phyloP scores from a whole-genome alignment of 768 basidiomycete genomes.

The Pleurotus cornucopiae region DNA sequence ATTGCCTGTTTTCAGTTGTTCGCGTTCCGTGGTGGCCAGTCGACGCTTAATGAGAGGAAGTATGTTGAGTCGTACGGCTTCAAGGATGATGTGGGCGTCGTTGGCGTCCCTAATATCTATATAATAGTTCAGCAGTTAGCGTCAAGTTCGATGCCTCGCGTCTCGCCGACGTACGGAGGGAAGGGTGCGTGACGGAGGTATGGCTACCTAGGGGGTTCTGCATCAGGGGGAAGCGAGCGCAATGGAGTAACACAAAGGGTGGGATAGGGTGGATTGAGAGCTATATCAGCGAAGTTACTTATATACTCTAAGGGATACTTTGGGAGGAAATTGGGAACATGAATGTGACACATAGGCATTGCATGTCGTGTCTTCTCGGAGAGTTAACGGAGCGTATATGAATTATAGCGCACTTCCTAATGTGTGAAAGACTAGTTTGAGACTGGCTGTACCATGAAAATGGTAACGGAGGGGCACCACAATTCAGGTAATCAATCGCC shows the following conservation, averaged over 20 bases:
- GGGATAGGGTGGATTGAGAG: background rate
- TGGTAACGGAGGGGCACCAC: conserved; percentile 4
- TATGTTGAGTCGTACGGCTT: conserved; percentile 53
- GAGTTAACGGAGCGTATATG: conserved; percentile 6
- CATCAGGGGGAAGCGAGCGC: background rate
- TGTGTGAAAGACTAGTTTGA: background rate
- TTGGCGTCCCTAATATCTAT: conserved; percentile 56
- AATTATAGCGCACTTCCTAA: conserved; percentile 1
- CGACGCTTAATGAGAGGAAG: conserved; percentile 54
- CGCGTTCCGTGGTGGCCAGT: conserved; percentile 46
- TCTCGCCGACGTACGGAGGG: conserved; percentile 16
- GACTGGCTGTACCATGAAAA: background rate
- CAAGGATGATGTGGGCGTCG: conserved; percentile 54
- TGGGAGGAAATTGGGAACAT: background rate
- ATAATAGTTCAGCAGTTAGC: background rate
- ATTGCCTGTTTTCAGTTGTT: conserved; percentile 48
- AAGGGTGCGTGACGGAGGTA: conserved; percentile 17
- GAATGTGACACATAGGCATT: conserved; percentile 3
- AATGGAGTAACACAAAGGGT: background rate
- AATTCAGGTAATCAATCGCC: conserved; percentile 4
- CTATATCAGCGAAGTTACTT: background rate
- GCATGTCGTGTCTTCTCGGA: conserved; percentile 6
- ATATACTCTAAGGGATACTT: conserved; percentile 1
- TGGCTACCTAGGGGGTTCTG: background rate
- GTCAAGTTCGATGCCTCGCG: background rate